A percentile compares a stretch with the other conserved stretches of the same genome.
These are phyloP conservation scores for Paramecium tetraurelia DNA, from an alignment of 73 alveolate species.

Conservation along the genomic window DNA sequence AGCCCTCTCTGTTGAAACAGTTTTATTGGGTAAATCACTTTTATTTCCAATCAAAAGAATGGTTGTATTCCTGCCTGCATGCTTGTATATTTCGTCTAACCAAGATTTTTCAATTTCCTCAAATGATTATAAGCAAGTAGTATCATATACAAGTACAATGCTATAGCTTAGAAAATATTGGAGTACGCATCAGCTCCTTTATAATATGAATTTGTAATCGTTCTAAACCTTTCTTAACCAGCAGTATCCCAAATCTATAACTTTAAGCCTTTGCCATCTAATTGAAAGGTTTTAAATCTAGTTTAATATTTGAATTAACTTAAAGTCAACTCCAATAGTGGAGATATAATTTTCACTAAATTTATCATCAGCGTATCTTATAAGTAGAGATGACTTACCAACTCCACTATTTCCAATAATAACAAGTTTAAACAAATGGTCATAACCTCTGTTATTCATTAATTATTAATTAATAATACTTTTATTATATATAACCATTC, in stretches of 20 bases:
- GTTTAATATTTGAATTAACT: constrained; percentile 43
- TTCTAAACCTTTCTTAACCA: constrained; percentile 81
- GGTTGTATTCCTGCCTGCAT: constrained; percentile 37
- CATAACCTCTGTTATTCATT: constrained; percentile 57
- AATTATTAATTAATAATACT: too few species aligned
- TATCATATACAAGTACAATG: constrained; percentile 70
- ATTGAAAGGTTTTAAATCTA: not conserved
- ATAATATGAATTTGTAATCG: constrained; percentile 72
- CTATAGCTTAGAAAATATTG: not conserved
- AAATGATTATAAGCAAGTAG: constrained; percentile 27
- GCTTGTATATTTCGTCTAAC: constrained; percentile 45
- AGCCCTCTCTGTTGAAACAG: constrained; percentile 37
- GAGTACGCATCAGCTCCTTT: constrained; percentile 74
- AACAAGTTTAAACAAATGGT: constrained; percentile 68
- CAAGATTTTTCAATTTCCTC: constrained; percentile 55
- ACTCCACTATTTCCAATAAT: constrained; percentile 77
- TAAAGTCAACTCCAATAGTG: constrained; percentile 77
- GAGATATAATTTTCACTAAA: constrained; percentile 70
- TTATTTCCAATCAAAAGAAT: constrained; percentile 49
- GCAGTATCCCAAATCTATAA: constrained; percentile 82
- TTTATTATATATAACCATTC: not conserved
- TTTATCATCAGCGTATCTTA: constrained; percentile 72
- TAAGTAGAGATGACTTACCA: constrained; percentile 71
- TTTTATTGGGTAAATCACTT: constrained; percentile 28
- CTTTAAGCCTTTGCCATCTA: constrained; percentile 59